Evolutionary conservation across 1,284 basidiomycete species (phyloP), one percentile per base, ranked within the genome.

Genomic region (Neonothopanus nambi): DNA sequence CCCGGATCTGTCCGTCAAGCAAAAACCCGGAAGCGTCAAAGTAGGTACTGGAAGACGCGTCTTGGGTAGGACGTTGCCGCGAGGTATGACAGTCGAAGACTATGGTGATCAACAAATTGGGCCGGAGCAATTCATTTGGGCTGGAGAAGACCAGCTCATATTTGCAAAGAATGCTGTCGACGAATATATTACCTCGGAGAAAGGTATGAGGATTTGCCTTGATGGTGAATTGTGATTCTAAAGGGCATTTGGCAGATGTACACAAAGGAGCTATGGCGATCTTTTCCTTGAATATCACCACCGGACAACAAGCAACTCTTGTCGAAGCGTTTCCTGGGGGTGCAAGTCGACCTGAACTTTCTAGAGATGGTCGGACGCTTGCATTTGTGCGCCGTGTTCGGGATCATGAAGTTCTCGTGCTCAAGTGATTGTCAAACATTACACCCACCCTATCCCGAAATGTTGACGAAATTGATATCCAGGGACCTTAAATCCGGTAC

Each of bases 371-470:
- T 1, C 75, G 79, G 45, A 87, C 87, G 0, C 74, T 89, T 8
- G 87, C 87, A 0, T 89, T 89, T 57, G 84, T 89, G 24, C 80
- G 85, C 28, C 79, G 87, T 13, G 81, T 85, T n/a, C 72, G 85
- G 21, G 85, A 89, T 61, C 85, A 87, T 59, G 79, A 87, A 64
- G 82, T 81, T 3, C 71, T 89, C 13, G 84, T 88, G 0, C 71
- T 89, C 52, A 85, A 84, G 87, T 87, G 62, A 59, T 78, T 62
- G 15, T 39, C 39, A 15, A 9, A 21, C 26, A 17, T 33, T 9
- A 33, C 9, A 13, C 8, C n/a, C n/a, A n/a, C n/a, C 41, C 7
- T 23, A 28, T 24, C 18, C 36, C 15, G 24, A 9, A 20, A n/a
- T 4, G 1, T 12, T 33, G 18, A n/a, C 37, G 47, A 15, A 54